phyloP scores from a whole-genome alignment of 2,329 filamentous ascomycete genomes.

The Neodidymelliopsis sp. region DNA sequence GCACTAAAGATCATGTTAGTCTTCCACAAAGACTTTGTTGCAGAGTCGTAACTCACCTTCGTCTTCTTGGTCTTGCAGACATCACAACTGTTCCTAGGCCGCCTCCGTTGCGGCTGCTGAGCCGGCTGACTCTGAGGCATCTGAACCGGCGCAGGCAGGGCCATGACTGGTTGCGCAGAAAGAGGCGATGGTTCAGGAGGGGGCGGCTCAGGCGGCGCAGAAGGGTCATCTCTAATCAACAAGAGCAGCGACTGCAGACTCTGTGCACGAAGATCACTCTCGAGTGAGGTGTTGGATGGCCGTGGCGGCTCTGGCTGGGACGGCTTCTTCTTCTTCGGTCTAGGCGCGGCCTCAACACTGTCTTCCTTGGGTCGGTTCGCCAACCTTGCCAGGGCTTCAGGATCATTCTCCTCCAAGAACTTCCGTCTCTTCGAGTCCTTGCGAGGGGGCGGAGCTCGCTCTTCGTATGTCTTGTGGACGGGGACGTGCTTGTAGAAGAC shows the following conservation, averaged over 20 bases:
- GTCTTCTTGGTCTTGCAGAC: constrained; percentile 49
- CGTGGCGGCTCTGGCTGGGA: constrained; percentile 31
- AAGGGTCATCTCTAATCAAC: constrained; percentile 41
- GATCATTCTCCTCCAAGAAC: constrained; percentile 45
- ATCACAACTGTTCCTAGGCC: constrained; percentile 45
- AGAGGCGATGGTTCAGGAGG: constrained; percentile 26
- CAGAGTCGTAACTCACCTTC: constrained; percentile 33
- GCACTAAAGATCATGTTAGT: constrained; percentile 36
- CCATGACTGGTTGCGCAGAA: constrained; percentile 11
- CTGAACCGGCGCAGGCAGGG: constrained; percentile 9
- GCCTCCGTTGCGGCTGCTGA: constrained; percentile 24
- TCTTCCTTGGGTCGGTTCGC: constrained; percentile 30
- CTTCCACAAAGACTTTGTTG: background rate
- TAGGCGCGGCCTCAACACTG: constrained; percentile 28
- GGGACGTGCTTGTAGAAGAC: constrained; percentile 58
- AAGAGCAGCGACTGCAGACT: constrained; percentile 48
- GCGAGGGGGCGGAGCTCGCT: constrained; percentile 51
- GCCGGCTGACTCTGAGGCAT: constrained; percentile 10
- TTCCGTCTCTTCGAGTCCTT: constrained; percentile 50
- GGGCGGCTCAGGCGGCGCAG: constrained; percentile 19
- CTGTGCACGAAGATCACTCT: constrained; percentile 48
- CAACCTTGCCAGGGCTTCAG: constrained; percentile 40
- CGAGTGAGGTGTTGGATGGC: constrained; percentile 45
- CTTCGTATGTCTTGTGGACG: constrained; percentile 56
- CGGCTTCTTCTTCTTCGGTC: constrained; percentile 37